phyloP scores from a whole-genome alignment of 371 early-diverging fungal genomes.

The Rhizopus sp. region DNA sequence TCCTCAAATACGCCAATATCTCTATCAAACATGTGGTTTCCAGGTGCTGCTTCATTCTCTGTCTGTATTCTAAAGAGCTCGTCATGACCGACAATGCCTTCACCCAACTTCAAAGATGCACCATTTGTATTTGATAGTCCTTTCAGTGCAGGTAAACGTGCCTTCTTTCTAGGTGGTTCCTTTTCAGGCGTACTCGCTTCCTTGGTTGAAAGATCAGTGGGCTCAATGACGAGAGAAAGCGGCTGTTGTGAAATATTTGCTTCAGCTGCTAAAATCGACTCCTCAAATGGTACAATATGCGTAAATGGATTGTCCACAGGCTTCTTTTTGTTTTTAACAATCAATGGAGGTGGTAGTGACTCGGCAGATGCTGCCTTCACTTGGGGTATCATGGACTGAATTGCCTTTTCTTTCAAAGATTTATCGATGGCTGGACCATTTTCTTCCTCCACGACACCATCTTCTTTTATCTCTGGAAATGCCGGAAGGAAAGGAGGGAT shows the following conservation, averaged over 20 bases:
- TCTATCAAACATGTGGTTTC: conserved; percentile 41
- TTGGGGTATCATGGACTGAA: not conserved
- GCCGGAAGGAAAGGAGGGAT: conserved; percentile 47
- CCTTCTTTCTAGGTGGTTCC: conserved; percentile 7
- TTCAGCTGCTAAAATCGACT: conserved; percentile 40
- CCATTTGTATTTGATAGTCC: conserved; percentile 24
- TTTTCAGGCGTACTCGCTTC: conserved; percentile 3
- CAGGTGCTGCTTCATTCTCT: conserved; percentile 44
- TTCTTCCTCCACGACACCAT: conserved; percentile 21
- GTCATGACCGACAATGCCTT: conserved; percentile 31
- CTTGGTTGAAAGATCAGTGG: not conserved
- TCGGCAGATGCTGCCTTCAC: not conserved
- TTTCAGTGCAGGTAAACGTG: conserved; percentile 14
- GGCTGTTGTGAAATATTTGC: conserved; percentile 1
- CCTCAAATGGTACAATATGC: conserved; percentile 54
- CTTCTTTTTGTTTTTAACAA: conserved; percentile 42
- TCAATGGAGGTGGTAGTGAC: conserved; percentile 29
- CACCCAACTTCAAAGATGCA: conserved; percentile 19
- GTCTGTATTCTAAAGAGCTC: conserved; percentile 35
- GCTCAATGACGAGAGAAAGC: conserved; percentile 3
- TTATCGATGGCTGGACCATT: not conserved
- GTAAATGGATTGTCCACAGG: conserved; percentile 56
- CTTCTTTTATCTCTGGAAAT: conserved; percentile 42
- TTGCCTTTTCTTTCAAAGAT: not conserved
- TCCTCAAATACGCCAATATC: conserved; percentile 36